Conservation (phyloP, 148 eudicot genomes). For the Fallopia convolvulus region DNA sequence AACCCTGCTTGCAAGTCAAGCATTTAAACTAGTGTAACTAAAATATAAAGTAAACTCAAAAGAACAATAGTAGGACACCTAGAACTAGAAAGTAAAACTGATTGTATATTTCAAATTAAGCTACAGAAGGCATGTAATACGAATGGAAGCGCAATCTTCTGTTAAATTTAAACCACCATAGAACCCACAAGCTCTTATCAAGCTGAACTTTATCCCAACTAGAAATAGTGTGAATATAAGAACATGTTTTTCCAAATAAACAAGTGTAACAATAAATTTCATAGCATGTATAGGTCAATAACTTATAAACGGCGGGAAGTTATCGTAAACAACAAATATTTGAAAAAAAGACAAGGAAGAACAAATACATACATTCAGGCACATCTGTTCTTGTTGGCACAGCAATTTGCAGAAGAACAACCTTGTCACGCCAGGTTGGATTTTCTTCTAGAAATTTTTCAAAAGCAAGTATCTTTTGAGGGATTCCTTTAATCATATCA, state of each 20-base stretch:
- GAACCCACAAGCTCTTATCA: neutral
- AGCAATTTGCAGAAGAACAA: constrained; percentile 92
- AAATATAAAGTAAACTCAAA: no score
- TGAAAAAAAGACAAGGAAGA: neutral
- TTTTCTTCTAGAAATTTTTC: constrained; percentile 95
- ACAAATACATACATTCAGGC: constrained; percentile 70
- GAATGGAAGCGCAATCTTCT: neutral
- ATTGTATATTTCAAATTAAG: neutral
- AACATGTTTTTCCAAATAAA: neutral
- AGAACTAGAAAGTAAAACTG: no score
- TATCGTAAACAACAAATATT: neutral
- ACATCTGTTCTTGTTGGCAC: constrained; percentile 99
- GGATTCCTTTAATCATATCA: constrained; percentile 98
- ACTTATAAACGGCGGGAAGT: neutral
- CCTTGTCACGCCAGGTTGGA: constrained; percentile 72
- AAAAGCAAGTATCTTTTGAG: constrained; percentile 92
- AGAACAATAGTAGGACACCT: no score
- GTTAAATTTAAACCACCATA: neutral
- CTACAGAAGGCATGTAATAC: neutral
- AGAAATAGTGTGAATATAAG: neutral
- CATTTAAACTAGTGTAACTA: no score
- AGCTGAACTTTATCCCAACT: neutral
- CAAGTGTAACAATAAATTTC: neutral
- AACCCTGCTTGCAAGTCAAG: no score
- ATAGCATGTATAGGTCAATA: neutral